These are phyloP conservation scores for Amanita thiersii DNA, from an alignment of 768 basidiomycete genomes.

Conservation along the genomic window DNA sequence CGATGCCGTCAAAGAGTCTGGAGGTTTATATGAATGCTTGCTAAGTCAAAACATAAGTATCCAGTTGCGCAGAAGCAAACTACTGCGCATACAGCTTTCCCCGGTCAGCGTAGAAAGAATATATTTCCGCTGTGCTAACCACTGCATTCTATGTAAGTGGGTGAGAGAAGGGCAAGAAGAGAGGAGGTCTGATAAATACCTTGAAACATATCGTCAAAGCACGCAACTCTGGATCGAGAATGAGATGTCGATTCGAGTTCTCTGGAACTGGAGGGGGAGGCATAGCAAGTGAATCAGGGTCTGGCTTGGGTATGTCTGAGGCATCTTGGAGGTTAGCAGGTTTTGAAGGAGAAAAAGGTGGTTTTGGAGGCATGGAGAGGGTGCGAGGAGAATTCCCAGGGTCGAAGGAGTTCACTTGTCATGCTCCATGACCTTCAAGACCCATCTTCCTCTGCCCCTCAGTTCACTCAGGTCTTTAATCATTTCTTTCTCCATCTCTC, in stretches of 20 bases:
- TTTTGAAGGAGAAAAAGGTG: background rate
- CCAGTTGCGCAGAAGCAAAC: background rate
- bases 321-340: background rate
- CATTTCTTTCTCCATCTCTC: background rate
- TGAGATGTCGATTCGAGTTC: slow-evolving; percentile 22
- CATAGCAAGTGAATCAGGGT: slow-evolving; percentile 36
- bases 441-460: background rate
- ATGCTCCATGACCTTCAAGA: background rate
- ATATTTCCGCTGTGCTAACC: slow-evolving; percentile 64
- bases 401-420: background rate
- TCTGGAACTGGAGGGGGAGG: slow-evolving; percentile 43
- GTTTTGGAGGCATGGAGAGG: background rate
- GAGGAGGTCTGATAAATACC: slow-evolving; percentile 24
- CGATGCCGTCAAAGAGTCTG: slow-evolving; percentile 52
- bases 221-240: slow-evolving; percentile 59
- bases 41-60: background rate
- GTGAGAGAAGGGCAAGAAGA: slow-evolving; percentile 1
- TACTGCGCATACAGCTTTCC: slow-evolving; percentile 47
- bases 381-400: background rate
- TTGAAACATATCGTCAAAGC: slow-evolving; percentile 51
- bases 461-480: slow-evolving; percentile 4
- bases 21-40: slow-evolving; percentile 51
- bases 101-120: slow-evolving; percentile 59
- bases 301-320: slow-evolving; percentile 18
- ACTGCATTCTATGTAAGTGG: slow-evolving; percentile 43